These are phyloP conservation scores for Eucalyptus melliodora DNA, from an alignment of 345 rosid genomes.

Conservation along the genomic window DNA sequence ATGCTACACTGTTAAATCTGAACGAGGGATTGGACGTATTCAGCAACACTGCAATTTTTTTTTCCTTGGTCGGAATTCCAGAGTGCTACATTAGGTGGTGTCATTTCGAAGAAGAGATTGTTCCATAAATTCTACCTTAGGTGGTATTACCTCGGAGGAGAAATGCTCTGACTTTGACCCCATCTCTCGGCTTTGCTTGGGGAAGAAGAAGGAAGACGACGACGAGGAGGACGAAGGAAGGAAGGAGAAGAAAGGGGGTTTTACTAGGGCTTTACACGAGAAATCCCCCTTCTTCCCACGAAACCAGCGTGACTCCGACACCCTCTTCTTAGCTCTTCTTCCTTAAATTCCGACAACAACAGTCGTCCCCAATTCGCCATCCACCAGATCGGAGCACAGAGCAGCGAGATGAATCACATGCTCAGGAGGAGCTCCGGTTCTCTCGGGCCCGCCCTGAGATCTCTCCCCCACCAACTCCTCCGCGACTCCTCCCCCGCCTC, in stretches of 20 bases:
- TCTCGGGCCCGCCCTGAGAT: slow-evolving; percentile 3
- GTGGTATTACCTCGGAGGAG: fast-evolving
- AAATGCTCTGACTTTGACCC: neutral
- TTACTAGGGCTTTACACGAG: slow-evolving; percentile 2
- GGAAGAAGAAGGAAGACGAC: neutral
- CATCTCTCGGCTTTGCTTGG: neutral
- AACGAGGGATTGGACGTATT: fast-evolving
- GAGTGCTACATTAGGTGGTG: neutral
- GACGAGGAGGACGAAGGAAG: neutral
- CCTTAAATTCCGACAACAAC: neutral
- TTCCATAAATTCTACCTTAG: fast-evolving
- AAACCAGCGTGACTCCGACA: neutral
- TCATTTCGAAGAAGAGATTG: neutral
- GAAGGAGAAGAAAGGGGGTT: neutral
- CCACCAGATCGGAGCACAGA: neutral
- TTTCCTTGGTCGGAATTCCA: neutral
- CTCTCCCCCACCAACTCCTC: neutral
- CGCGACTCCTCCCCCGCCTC: slow-evolving; percentile 7
- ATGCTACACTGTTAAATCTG: neutral
- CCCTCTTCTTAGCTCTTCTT: neutral
- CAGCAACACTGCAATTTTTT: neutral
- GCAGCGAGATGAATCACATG: neutral
- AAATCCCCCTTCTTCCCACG: neutral
- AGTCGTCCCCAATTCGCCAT: neutral
- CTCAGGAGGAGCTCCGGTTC: neutral